Conservation (phyloP, 139 green algal species). For the Asterochloris erici region DNA sequence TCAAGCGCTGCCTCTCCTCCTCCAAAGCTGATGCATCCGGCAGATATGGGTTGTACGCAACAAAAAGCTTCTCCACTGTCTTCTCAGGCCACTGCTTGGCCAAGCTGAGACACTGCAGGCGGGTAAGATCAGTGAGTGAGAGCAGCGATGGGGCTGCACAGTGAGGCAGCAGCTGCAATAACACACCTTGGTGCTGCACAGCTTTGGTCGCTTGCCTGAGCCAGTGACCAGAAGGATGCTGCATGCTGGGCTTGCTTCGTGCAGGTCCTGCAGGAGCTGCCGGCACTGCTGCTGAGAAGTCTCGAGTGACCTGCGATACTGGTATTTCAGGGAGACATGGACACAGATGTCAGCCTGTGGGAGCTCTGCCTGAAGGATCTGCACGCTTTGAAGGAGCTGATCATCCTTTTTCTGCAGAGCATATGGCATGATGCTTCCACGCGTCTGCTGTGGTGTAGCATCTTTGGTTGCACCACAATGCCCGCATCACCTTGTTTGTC, state of each 20-base stretch:
- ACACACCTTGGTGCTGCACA: no score
- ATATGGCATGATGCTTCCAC: neutral
- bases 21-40: slow-evolving; percentile 14
- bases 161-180: neutral
- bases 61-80: slow-evolving; percentile 9
- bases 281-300: slow-evolving; percentile 1
- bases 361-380: neutral
- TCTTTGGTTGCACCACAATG: neutral
- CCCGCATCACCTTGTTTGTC: slow-evolving; percentile 32
- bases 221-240: slow-evolving; percentile 41
- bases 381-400: slow-evolving; percentile 21
- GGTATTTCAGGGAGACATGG: slow-evolving; percentile 43
- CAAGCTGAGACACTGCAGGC: neutral
- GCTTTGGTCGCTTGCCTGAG: slow-evolving; percentile 1
- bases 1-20: slow-evolving; percentile 31
- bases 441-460: neutral
- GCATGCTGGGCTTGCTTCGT: neutral
- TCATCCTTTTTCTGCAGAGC: slow-evolving; percentile 21
- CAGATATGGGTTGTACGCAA: slow-evolving; percentile 57
- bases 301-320: slow-evolving; percentile 26
- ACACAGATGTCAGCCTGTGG: slow-evolving; percentile 25
- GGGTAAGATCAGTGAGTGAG: slow-evolving; percentile 24
- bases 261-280: slow-evolving; percentile 8
- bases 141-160: slow-evolving; percentile 11
- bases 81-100: neutral